These are phyloP conservation scores for Pseudogymnoascus sp. DNA, from an alignment of 2,329 filamentous ascomycete genomes.

Conservation along the genomic window DNA sequence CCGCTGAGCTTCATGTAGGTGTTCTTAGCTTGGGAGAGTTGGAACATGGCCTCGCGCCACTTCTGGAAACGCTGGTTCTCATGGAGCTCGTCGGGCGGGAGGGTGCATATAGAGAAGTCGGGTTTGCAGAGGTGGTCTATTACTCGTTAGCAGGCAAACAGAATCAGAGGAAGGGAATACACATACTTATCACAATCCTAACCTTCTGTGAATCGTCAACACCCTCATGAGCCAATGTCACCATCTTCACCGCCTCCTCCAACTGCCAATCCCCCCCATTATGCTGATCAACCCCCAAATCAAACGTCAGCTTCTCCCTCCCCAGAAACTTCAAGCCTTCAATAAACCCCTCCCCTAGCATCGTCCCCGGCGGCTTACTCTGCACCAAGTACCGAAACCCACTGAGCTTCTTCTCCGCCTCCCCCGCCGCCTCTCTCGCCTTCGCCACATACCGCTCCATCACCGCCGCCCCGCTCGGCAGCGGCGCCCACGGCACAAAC, in stretches of 20 bases:
- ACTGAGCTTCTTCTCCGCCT: conserved; percentile 49
- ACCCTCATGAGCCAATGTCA: conserved; percentile 55
- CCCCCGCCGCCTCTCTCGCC: conserved; percentile 54
- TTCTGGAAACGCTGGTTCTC: conserved; percentile 42
- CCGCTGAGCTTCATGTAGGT: conserved; percentile 94
- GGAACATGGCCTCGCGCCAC: conserved; percentile 62
- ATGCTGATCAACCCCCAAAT: conserved; percentile 75
- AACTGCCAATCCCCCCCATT: conserved; percentile 67
- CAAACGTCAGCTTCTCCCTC: conserved; percentile 60
- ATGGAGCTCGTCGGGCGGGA: conserved; percentile 32
- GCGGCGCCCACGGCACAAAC: conserved; percentile 78
- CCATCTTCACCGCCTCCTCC: conserved; percentile 62
- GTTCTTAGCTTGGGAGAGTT: conserved; percentile 53
- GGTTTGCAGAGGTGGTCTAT: conserved; percentile 87
- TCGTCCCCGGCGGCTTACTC: conserved; percentile 59
- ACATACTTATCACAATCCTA: conserved; percentile 28
- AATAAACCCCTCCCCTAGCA: conserved; percentile 56
- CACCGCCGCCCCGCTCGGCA: conserved; percentile 53
- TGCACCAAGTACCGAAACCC: conserved; percentile 82
- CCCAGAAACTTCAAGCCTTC: conserved; percentile 58
- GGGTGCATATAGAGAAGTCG: conserved; percentile 58
- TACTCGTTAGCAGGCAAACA: conserved; percentile 14
- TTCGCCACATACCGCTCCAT: conserved; percentile 57
- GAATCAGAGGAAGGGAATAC: not conserved
- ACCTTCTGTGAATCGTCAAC: conserved; percentile 50